Percentiles rank a stretch among this genome's conserved stretches.
phyloP scores from a whole-genome alignment of 1,284 basidiomycete species.

The Puccinia novopanici region DNA sequence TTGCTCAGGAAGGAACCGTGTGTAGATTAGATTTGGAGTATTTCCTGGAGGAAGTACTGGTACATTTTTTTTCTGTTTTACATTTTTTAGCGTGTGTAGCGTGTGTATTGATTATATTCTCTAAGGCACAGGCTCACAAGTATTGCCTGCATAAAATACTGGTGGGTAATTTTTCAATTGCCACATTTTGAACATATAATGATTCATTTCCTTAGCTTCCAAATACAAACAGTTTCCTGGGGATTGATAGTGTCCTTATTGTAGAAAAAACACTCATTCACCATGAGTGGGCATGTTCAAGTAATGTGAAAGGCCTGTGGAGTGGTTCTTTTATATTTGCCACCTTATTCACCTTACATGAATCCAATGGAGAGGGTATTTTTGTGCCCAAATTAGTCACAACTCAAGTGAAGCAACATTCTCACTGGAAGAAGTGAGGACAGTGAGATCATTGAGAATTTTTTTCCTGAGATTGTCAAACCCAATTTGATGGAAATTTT shows the following conservation, averaged over 20 bases:
- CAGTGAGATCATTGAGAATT: background rate
- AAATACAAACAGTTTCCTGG: background rate
- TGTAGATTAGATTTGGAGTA: background rate
- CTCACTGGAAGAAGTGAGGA: background rate
- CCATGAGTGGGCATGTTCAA: background rate
- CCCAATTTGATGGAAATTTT: background rate
- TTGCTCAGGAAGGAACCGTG: background rate
- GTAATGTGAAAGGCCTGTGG: background rate
- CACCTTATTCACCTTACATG: slow-evolving; percentile 18
- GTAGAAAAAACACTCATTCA: background rate
- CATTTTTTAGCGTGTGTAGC: too few species aligned
- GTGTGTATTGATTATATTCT: too few species aligned
- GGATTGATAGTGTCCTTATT: background rate
- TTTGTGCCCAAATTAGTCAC: background rate
- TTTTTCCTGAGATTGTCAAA: background rate
- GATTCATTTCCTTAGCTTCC: slow-evolving; percentile 10
- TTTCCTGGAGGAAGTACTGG: background rate
- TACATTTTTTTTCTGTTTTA: too few species aligned
- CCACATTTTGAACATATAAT: background rate
- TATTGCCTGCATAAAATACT: too few species aligned
- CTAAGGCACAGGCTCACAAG: too few species aligned
- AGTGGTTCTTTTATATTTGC: background rate
- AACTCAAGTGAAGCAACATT: background rate
- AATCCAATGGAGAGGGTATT: slow-evolving; percentile 25
- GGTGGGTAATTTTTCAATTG: background rate